A percentile compares a stretch with the other conserved stretches of the same genome.
Evolutionary conservation across 371 early-diverging fungal species (phyloP).

Genomic region (Mucor lusitanicus): DNA sequence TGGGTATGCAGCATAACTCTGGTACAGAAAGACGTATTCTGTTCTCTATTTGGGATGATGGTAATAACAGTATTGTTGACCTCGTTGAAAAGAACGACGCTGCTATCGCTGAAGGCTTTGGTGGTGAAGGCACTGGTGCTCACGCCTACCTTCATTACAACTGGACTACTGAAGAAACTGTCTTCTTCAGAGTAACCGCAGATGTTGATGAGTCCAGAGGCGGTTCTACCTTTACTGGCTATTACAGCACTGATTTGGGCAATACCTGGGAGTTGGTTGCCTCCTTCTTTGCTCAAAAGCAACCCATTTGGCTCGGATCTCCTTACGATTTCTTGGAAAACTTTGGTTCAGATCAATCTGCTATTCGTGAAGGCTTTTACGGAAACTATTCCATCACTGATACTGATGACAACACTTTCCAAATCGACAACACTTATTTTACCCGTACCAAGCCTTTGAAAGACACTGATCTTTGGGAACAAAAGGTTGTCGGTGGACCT

Average conservation of each 20-base stretch:
- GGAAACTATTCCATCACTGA: conserved; percentile 12
- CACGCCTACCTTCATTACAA: conserved; percentile 10
- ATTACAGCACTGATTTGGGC: conserved; percentile 1
- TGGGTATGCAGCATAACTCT: conserved; percentile 25
- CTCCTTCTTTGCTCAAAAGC: conserved; percentile 6
- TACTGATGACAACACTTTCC: background rate
- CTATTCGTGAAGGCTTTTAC: conserved; percentile 11
- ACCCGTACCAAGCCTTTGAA: background rate
- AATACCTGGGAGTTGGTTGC: conserved; percentile 12
- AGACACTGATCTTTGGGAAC: background rate
- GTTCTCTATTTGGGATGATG: conserved; percentile 22
- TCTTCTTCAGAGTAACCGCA: conserved; percentile 4
- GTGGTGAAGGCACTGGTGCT: conserved; percentile 21
- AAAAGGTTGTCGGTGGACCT: background rate
- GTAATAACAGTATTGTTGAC: conserved; percentile 14
- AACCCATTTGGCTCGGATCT: background rate
- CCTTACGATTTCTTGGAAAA: conserved; percentile 21
- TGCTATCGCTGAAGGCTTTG: conserved; percentile 15
- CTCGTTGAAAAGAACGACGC: background rate
- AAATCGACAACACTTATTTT: background rate
- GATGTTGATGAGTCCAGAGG: background rate
- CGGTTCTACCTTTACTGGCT: conserved; percentile 4
- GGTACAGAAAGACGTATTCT: conserved; percentile 13
- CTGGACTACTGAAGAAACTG: conserved; percentile 15
- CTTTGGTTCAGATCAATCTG: conserved; percentile 5